Evolutionary conservation across 202 grass and related monocot genomes (phyloP), one percentile per base, ranked within the genome.

Genomic region (Cymbopogon flexuosus): DNA sequence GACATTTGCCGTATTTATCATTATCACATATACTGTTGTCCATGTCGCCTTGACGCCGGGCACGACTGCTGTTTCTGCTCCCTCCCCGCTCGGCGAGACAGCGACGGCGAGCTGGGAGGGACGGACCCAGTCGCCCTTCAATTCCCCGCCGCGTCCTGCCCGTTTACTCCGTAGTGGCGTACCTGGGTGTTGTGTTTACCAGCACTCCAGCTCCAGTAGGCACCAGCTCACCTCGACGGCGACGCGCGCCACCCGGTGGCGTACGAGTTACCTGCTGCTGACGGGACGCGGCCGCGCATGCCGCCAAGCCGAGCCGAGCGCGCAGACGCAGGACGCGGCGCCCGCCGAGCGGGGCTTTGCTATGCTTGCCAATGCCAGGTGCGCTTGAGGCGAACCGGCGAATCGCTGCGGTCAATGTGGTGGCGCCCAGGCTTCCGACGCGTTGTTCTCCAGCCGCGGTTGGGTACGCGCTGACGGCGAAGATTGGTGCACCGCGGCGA

Each of bases 181-280:
- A 39, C 30, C 56, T 29, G 34, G 10, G 37, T 30, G 9, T 39
- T 1, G 67, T 12, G 47, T 30, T 30, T 22, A 31, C 16, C 37
- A 29, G 76, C 27, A 27, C 27, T 27, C 27, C 27, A 27, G 27
- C 27, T 27, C 27, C 37, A 29, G 76, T 54, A 0, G 76, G 76
- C 64, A 2, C 70, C 86, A 84, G 78, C 72, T 85, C 83, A 68
- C 78, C 58, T 0, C 72, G 78, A 85, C 67, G 35, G 72, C 78
- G 82, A 85, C 82, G 62, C 52, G 27, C 43, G 60, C 47, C 0
- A 3, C n/a, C 0, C 33, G 4, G 23, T 9, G 40, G 39, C 67
- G 67, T 51, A 41, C 75, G 15, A 65, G 52, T 77, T 8, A 21
- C 51, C 65, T 34, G 41, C 41, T 13, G 12, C 22, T n/a, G 60